A percentile compares a stretch with the other conserved stretches of the same genome.
Conservation (phyloP, 352 stramenopile genomes). For the Phytophthora hybrid region DNA sequence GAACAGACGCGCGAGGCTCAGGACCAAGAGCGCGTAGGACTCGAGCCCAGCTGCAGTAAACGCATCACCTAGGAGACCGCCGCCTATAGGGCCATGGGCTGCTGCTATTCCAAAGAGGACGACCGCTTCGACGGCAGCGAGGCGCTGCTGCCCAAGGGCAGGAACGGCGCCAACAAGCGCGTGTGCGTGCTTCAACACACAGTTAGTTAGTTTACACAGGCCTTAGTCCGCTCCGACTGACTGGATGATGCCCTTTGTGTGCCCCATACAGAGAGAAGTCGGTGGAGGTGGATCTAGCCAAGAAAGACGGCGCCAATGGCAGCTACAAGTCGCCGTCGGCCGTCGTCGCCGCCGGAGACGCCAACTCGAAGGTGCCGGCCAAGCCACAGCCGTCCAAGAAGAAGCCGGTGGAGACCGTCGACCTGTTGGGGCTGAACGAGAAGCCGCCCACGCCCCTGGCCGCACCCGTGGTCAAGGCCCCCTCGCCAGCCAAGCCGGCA, state of each 20-base stretch:
- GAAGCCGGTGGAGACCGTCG: conserved; percentile 47
- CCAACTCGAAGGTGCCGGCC: conserved; percentile 42
- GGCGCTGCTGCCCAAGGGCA: conserved; percentile 67
- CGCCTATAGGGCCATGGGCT: conserved; percentile 56
- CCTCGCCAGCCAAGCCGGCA: conserved; percentile 24
- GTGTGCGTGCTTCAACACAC: conserved; percentile 23
- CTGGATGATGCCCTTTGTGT: conserved; percentile 2
- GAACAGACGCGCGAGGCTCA: conserved; percentile 22
- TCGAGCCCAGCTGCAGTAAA: no score
- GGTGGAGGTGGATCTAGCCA: conserved; percentile 40
- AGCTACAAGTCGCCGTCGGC: conserved; percentile 47
- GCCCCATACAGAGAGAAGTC: conserved; percentile 40
- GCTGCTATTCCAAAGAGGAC: conserved; percentile 74
- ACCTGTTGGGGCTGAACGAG: conserved; percentile 58
- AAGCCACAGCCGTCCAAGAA: conserved; percentile 35
- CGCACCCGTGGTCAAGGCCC: conserved; percentile 30
- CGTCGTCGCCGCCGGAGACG: conserved; percentile 34
- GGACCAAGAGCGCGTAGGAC: conserved; percentile 17
- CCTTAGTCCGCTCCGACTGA: background rate
- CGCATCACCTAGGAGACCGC: background rate
- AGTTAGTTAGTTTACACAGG: no score
- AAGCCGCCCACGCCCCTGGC: conserved; percentile 35
- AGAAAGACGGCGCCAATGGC: conserved; percentile 42
- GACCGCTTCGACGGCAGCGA: conserved; percentile 66
- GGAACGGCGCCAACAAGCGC: conserved; percentile 38